These are phyloP conservation scores for Neonectria hederae DNA, from an alignment of 2,329 filamentous ascomycete species.

Conservation along the genomic window DNA sequence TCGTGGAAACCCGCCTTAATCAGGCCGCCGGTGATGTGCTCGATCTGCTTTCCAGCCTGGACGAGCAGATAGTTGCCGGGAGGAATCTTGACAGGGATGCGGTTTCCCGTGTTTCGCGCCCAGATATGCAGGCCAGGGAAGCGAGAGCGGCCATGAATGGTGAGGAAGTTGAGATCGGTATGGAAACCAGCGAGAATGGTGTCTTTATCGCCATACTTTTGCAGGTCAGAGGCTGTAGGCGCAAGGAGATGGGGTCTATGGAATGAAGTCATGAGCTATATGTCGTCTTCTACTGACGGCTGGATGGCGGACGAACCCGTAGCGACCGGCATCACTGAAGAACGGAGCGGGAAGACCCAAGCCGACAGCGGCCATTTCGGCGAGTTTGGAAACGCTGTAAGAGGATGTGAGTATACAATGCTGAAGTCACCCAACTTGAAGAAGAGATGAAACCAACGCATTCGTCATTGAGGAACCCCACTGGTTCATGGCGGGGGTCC, in stretches of 20 bases:
- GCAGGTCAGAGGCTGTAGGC: slow-evolving; percentile 67
- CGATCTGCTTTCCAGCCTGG: slow-evolving; percentile 70
- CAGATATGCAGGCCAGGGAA: slow-evolving; percentile 71
- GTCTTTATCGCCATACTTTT: slow-evolving; percentile 61
- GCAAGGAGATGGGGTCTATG: slow-evolving; percentile 67
- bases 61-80: slow-evolving; percentile 67
- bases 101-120: slow-evolving; percentile 69
- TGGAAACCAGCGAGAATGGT: slow-evolving; percentile 72
- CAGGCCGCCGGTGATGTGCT: slow-evolving; percentile 68
- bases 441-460: slow-evolving; percentile 54
- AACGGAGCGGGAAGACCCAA: slow-evolving; percentile 62
- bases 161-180: slow-evolving; percentile 72
- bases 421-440: background rate
- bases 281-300: background rate
- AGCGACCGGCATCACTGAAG: slow-evolving; percentile 64
- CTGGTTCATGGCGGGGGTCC: slow-evolving; percentile 64
- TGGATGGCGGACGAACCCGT: slow-evolving; percentile 54
- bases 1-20: slow-evolving; percentile 71
- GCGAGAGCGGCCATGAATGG: slow-evolving; percentile 70
- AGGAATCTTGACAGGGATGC: slow-evolving; percentile 68
- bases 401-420: slow-evolving; percentile 8
- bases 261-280: background rate
- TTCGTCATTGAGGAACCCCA: slow-evolving; percentile 70
- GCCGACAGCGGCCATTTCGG: slow-evolving; percentile 67
- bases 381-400: slow-evolving; percentile 61